Base-by-base conservation (phyloP, 2,329 filamentous ascomycete species). In the Pseudogymnoascus sp. region DNA sequence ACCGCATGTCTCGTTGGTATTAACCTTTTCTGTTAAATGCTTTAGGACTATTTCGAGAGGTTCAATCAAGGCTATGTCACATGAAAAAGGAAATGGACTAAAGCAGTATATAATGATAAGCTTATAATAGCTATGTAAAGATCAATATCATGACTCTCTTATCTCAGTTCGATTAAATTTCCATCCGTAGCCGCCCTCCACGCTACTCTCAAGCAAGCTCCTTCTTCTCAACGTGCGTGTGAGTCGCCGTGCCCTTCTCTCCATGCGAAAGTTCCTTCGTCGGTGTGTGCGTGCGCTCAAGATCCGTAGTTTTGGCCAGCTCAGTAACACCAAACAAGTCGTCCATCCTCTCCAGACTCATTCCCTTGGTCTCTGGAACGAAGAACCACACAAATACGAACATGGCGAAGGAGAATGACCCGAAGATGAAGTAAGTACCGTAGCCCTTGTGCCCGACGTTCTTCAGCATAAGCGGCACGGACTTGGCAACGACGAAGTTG, bases 401-500 rank as follows among this genome's bases (percentile, higher is more conserved):
- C 81, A 88, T 87, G 65, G 76, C 68, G 66, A 84, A 78, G 70
- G 83, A 85, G 71, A 88, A 88, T 59, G 72, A 78, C 8, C 83
- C 80, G 70, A 87, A 89, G 67, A 88, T 82, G 69, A 89, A 80
- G 72, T 87, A 89, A 26, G 84, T 84, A 28, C 82, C 83, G 59
- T 75, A 77, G 5, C 75, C 74, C 21, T 69, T 70, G 21, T 69
- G 63, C 18, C 75, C 75, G 67, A 78, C 76, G 12, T 73, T 79
- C 73, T 76, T 76, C 67, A 89, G 76, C 85, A 89, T 89, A 52
- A 80, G 83, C 1, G 85, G 82, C 3, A 85, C 84, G 33, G 83
- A 83, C 61, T 83, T 75, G 1, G 86, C 85, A 60, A 89, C 83
- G 8, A 88, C 80, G 62, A 89, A 87, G 69, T 90, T 90, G 71